Evolutionary conservation across 768 basidiomycete genomes (phyloP), one percentile per base, ranked within the genome.

Genomic region (Agrocybe pediades): DNA sequence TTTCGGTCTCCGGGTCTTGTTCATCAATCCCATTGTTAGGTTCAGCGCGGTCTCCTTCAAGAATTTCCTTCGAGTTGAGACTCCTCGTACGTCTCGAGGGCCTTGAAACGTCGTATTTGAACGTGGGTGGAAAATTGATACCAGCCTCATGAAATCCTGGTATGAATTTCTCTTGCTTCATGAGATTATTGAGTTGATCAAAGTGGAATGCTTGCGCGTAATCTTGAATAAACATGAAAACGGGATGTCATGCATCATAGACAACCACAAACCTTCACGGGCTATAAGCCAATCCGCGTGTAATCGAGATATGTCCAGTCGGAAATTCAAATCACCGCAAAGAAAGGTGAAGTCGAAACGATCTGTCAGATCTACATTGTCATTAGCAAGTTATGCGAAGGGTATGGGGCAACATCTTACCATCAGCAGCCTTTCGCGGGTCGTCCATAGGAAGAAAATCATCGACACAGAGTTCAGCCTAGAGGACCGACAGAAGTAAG

Each of bases 261-360:
- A n/a, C 19, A 13, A 39, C 11, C 11, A 9, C 45, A 44, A 44
- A 90, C 90, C 90, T 75, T 86, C 85, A 29, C 84, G 82, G 21
- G 90, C 84, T 54, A 95, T 85, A 3, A 98, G 74, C 94, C 95
- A 97, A 69, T 98, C 95, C 3, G 95, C 95, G 64, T 98, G 95
- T 11, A 95, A 71, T 16, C 95, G 82, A 6, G 94, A 88, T 41
- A 97, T 84, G 58, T 95, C 87, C 45, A 97, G 72, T 27, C 95
- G 81, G 65, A 97, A 97, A 68, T 96, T 98, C 44, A 95, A 81
- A 67, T 97, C 95, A 2, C 95, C 95, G 60, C 85, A 91, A 41
- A 95, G 78, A 67, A 96, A 97, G 0, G 89, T 84, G 55, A 87
- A 87, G 66, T 98, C 95, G 62, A 95, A 97, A 60, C 81, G 84